Conservation (phyloP, 129 eudicot genomes). For the Artemisia tridentata region DNA sequence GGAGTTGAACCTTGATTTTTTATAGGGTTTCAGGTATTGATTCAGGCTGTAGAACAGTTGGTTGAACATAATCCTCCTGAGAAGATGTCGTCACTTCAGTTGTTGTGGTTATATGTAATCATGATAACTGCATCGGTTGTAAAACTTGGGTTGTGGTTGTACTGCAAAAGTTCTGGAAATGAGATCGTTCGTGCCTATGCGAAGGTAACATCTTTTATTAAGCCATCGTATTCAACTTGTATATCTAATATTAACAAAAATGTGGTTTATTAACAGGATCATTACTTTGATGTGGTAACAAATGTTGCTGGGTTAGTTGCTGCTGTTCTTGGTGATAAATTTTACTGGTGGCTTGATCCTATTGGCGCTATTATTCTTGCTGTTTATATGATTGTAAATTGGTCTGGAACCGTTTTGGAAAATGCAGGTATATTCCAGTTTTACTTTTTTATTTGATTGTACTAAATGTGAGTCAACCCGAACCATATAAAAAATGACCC, state of each 20-base stretch:
- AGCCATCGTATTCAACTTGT: not conserved
- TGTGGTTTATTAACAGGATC: slow-evolving; percentile 52
- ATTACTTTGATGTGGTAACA: slow-evolving; percentile 90
- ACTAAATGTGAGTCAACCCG: too few relatives aligned
- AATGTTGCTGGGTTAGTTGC: slow-evolving; percentile 84
- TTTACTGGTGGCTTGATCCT: slow-evolving; percentile 95
- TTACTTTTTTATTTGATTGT: not conserved
- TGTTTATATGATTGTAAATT: slow-evolving; percentile 68
- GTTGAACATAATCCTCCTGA: slow-evolving; percentile 49
- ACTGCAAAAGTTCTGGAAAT: slow-evolving; percentile 83
- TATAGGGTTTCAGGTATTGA: slow-evolving; percentile 84
- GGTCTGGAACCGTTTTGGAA: slow-evolving; percentile 90
- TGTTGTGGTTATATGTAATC: slow-evolving; percentile 73
- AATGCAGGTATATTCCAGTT: slow-evolving; percentile 65
- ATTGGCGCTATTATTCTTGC: slow-evolving; percentile 85
- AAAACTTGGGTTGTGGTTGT: slow-evolving; percentile 74
- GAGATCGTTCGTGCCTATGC: slow-evolving; percentile 95
- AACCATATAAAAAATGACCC: too few relatives aligned
- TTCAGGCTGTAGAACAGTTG: slow-evolving; percentile 79
- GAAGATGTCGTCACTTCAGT: slow-evolving; percentile 52
- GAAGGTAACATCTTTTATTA: slow-evolving; percentile 39
- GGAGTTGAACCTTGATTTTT: not conserved
- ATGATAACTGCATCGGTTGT: slow-evolving; percentile 74
- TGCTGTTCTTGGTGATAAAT: slow-evolving; percentile 81
- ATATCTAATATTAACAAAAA: slow-evolving; percentile 3